These are phyloP conservation scores for Yamadazyma dushanensis DNA, from an alignment of 1,139 yeast species.

Conservation along the genomic window DNA sequence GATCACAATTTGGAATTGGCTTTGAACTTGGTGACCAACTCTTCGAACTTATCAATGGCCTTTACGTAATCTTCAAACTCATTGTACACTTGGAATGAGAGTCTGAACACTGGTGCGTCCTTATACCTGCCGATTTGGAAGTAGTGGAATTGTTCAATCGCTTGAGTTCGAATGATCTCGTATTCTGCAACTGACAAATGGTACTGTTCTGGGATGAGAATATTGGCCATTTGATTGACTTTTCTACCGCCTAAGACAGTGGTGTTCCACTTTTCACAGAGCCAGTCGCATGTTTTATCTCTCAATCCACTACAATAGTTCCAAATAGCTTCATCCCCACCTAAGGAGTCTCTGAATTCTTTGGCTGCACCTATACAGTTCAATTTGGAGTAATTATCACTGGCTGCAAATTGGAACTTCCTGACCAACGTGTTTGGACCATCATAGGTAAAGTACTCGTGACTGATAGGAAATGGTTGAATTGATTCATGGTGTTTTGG, in stretches of 20 bases:
- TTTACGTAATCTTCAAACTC: conserved; percentile 53
- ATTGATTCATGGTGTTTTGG: conserved; percentile 48
- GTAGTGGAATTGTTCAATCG: conserved; percentile 18
- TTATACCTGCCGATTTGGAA: conserved; percentile 47
- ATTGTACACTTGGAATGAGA: conserved; percentile 61
- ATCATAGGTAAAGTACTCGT: conserved; percentile 27
- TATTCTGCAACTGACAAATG: conserved; percentile 11
- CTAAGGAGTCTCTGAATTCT: conserved; percentile 48
- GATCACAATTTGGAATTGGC: no score
- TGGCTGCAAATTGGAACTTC: conserved; percentile 41
- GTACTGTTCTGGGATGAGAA: conserved; percentile 40
- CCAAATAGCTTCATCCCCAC: conserved; percentile 59
- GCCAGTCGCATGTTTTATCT: conserved; percentile 32
- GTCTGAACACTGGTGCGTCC: conserved; percentile 47
- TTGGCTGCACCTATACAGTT: conserved; percentile 39
- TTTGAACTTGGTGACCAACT: no score
- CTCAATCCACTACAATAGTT: conserved; percentile 44
- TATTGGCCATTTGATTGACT: conserved; percentile 23
- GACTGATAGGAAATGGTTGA: conserved; percentile 61
- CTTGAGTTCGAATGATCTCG: neutral
- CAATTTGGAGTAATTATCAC: conserved; percentile 30
- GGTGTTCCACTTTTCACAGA: conserved; percentile 42
- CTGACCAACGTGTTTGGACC: conserved; percentile 32
- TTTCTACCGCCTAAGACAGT: conserved; percentile 31
- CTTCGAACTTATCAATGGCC: conserved; percentile 38